These are phyloP conservation scores for Pseudoscleropodium purum DNA, from an alignment of 225 moss, liverwort and hornwort species.

Conservation along the genomic window DNA sequence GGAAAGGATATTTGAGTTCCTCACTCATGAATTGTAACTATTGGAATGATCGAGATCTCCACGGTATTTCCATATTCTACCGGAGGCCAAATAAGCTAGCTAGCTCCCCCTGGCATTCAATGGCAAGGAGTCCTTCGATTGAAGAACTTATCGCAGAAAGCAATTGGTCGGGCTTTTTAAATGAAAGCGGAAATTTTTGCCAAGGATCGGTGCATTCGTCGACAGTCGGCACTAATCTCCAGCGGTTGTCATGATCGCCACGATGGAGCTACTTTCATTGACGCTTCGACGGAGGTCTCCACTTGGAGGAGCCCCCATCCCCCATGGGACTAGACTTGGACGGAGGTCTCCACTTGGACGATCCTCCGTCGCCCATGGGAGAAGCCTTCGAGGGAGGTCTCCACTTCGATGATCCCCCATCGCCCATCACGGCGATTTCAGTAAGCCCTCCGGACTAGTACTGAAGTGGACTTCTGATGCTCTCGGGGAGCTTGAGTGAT, in stretches of 20 bases:
- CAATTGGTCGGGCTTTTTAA: background rate
- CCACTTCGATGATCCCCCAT: conserved; percentile 20
- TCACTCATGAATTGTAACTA: background rate
- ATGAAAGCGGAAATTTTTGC: background rate
- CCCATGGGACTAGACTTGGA: background rate
- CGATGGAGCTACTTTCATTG: background rate
- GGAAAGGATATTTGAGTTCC: background rate
- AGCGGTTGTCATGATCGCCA: background rate
- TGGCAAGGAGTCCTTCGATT: background rate
- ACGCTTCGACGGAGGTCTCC: background rate
- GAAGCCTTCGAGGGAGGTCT: background rate
- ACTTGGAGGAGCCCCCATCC: background rate
- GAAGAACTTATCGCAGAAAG: background rate
- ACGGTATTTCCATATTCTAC: too few relatives aligned
- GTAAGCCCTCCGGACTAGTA: background rate
- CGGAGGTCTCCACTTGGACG: conserved; percentile 4
- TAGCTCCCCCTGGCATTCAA: background rate
- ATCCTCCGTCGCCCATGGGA: conserved; percentile 12
- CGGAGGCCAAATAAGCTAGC: too few relatives aligned
- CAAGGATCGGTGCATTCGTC: background rate
- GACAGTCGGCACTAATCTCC: background rate
- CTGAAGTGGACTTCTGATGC: background rate
- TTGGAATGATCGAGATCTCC: background rate
- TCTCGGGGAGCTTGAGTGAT: too few relatives aligned
- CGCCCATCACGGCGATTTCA: background rate